Conservation (phyloP, 768 basidiomycete species). For the Amanita molliuscula region DNA sequence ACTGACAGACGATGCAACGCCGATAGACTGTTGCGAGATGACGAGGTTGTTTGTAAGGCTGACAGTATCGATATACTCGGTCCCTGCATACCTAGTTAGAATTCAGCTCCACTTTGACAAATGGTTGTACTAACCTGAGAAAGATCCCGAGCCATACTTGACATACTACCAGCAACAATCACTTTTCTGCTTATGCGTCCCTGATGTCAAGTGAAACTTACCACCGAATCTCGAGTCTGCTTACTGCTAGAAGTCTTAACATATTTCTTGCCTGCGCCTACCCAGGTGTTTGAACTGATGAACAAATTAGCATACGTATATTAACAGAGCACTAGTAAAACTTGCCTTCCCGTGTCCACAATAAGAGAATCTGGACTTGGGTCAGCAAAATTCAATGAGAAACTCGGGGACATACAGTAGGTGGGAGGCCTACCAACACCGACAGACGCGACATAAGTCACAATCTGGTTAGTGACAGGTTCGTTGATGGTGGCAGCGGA, state of each 20-base stretch:
- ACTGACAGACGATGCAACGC: slow-evolving; percentile 36
- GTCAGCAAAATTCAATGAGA: neutral
- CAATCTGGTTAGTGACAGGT: neutral
- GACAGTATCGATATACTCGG: slow-evolving; percentile 44
- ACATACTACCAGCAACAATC: slow-evolving; percentile 27
- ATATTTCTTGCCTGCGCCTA: slow-evolving; percentile 42
- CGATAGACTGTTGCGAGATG: slow-evolving; percentile 46
- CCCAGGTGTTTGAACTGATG: slow-evolving; percentile 34
- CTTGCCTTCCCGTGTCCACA: neutral
- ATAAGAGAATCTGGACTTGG: neutral
- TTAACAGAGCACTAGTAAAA: neutral
- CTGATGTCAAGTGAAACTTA: slow-evolving; percentile 18
- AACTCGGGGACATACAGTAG: neutral
- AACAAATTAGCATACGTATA: neutral
- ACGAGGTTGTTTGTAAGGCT: slow-evolving; percentile 42
- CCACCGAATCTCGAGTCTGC: slow-evolving; percentile 37
- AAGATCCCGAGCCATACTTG: slow-evolving; percentile 49
- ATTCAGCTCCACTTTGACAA: neutral
- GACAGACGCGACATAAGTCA: neutral
- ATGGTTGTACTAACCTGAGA: slow-evolving; percentile 32
- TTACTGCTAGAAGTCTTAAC: slow-evolving; percentile 36
- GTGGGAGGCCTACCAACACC: slow-evolving; percentile 1
- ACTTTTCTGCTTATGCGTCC: neutral
- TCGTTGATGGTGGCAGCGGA: neutral
- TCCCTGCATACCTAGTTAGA: slow-evolving; percentile 17